Evolutionary conservation across 345 rosid genomes (phyloP), one percentile per base, ranked within the genome.

Genomic region (Capsella bursapastoris): DNA sequence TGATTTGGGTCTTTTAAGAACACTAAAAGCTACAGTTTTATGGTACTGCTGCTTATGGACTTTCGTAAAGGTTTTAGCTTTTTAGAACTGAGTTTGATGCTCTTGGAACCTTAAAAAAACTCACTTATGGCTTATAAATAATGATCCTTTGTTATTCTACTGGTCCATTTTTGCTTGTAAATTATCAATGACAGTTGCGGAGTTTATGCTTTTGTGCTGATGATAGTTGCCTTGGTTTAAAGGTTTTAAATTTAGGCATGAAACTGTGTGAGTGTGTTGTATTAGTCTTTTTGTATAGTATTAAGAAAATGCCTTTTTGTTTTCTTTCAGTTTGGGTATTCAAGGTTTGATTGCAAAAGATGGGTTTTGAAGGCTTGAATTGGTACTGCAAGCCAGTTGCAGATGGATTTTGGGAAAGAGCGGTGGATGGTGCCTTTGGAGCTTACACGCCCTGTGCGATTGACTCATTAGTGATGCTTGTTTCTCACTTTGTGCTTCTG

Each of bases 331-430:
- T 62, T 69, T 69, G 34, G 32, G 50, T n/a, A 14, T 62, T 22
- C 8, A 62, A 37, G 45, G 80, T 37, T 64, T 61, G 69, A 70
- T 72, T 72, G 67, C 60, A 60, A 62, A 34, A 51, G 35, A 94
- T 91, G 97, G 95, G 77, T 1, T 83, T 87, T 73, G 74, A 75
- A 70, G 90, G 87, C 2, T 68, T 90, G 82, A 80, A 35, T 70
- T 94, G 97, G 98, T 91, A 86, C 40, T 94, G 98, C 71, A 82
- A 70, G 43, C 98, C 98, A n/a, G 79, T 75, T 80, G 64, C 81
- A 15, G 76, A 84, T 51, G 93, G 92, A 41, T 62, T 83, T 71
- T 90, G 98, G 96, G 81, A 80, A 15, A 84, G 76, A 66, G 62
- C 72, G 35, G 91, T 62, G 25, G 82, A 85, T 69, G 84, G 90